phyloP scores from a whole-genome alignment of 2,329 filamentous ascomycete genomes.

The Paracamarosporium sp. region DNA sequence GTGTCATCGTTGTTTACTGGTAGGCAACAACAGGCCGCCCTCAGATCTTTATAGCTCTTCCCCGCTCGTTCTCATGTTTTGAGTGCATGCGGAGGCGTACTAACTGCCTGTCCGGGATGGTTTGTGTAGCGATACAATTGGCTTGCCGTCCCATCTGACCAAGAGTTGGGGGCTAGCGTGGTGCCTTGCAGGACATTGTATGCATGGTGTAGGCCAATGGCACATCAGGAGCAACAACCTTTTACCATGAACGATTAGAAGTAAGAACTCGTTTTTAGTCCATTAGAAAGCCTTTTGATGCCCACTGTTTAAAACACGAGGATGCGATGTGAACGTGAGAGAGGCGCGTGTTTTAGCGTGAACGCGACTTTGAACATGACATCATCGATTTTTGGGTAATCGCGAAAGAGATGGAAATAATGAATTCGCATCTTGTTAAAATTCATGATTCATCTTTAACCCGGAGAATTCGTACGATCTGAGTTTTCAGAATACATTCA shows the following conservation, averaged over 20 bases:
- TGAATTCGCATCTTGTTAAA: no score
- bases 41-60: neutral
- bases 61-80: neutral
- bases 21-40: neutral
- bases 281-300: no score
- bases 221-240: neutral
- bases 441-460: no score
- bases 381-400: neutral
- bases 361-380: neutral
- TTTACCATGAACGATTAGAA: no score
- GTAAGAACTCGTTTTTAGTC: neutral
- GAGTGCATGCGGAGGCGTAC: neutral
- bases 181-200: neutral
- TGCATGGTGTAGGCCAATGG: neutral
- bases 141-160: conserved; percentile 3
- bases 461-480: no score
- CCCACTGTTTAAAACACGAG: neutral
- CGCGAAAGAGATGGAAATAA: neutral
- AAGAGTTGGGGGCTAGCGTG: neutral
- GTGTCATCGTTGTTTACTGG: neutral
- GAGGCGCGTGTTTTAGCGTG: neutral
- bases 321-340: neutral
- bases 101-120: neutral
- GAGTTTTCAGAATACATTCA: no score
- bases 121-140: neutral